Evolutionary conservation across 768 basidiomycete species (phyloP).

Genomic region (Leucosporidium creatinivorum): DNA sequence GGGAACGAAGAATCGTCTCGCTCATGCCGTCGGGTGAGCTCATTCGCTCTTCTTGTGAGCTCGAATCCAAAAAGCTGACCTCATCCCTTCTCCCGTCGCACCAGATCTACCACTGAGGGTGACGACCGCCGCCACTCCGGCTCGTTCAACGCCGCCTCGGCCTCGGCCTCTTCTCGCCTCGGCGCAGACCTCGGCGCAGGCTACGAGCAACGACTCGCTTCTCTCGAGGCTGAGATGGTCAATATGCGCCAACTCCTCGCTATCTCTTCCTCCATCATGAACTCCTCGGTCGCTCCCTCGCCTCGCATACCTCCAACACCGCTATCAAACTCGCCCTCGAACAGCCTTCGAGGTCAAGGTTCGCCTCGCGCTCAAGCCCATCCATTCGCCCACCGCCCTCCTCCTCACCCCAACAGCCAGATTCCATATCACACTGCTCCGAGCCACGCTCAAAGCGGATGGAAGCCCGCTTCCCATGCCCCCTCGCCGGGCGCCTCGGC

Average conservation of each 20-base stretch:
- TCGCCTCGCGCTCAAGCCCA: neutral
- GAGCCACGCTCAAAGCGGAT: neutral
- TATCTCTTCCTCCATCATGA: neutral
- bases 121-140: no score
- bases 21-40: no score
- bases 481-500: neutral
- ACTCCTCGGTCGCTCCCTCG: neutral
- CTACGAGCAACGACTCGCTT: neutral
- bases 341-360: neutral
- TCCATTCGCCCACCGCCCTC: neutral
- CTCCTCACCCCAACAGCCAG: neutral
- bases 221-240: neutral
- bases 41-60: no score
- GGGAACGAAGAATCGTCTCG: no score
- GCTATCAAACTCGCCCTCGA: neutral
- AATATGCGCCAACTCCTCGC: neutral
- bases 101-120: no score
- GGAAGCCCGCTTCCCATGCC: neutral
- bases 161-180: no score
- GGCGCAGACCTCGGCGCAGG: neutral
- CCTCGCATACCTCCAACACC: neutral
- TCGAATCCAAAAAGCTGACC: no score
- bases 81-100: no score
- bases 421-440: neutral
- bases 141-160: no score